These are phyloP conservation scores for Ophiostoma tasmaniense DNA, from an alignment of 2,329 filamentous ascomycete genomes.

Conservation along the genomic window DNA sequence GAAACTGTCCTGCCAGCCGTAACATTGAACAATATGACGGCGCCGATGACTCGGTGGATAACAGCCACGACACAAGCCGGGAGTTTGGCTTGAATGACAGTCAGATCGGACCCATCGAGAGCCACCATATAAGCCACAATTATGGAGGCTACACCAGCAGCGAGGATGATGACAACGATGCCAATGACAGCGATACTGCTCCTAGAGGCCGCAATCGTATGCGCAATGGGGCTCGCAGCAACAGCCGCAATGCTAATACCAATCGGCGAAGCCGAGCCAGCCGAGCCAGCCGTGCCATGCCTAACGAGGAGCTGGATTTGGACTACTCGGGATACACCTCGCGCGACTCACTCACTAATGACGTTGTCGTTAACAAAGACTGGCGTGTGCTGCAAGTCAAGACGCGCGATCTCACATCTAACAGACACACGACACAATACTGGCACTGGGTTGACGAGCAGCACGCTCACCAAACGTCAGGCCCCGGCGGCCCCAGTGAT, in stretches of 20 bases:
- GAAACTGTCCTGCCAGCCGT: neutral
- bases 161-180: slow-evolving; percentile 1
- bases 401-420: slow-evolving; percentile 38
- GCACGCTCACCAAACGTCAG: neutral
- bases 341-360: slow-evolving; percentile 41
- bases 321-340: slow-evolving; percentile 42
- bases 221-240: neutral
- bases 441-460: slow-evolving; percentile 40
- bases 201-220: neutral
- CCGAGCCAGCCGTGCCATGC: neutral
- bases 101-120: neutral
- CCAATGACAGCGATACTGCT: neutral
- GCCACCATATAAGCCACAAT: neutral
- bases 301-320: slow-evolving; percentile 25
- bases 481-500: slow-evolving; percentile 22
- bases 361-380: slow-evolving; percentile 38
- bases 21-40: neutral
- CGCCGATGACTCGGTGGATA: neutral
- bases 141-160: neutral
- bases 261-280: neutral
- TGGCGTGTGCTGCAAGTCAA: slow-evolving; percentile 47
- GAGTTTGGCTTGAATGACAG: neutral
- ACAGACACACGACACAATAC: slow-evolving; percentile 44
- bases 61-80: neutral
- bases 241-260: neutral